Percentiles rank a stretch among this genome's conserved stretches.
These are phyloP conservation scores for Scutellaria barbata DNA, from an alignment of 257 asterid species.

Conservation along the genomic window DNA sequence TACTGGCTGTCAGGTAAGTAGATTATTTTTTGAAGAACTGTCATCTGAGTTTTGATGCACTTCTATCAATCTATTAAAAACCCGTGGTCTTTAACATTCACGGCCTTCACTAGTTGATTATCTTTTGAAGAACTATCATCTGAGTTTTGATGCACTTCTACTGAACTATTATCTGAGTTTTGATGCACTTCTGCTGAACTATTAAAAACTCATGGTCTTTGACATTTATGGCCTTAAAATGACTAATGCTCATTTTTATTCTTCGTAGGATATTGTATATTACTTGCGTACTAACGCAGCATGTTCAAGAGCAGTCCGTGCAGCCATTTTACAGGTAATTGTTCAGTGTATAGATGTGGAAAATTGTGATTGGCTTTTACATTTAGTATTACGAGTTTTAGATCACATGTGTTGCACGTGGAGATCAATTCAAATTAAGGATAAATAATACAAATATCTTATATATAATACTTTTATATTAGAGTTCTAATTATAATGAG, in stretches of 20 bases:
- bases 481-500: no score
- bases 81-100: not conserved
- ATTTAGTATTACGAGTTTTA: no score
- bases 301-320: slow-evolving; percentile 96
- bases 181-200: slow-evolving; percentile 14
- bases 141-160: slow-evolving; percentile 18
- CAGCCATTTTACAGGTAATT: slow-evolving; percentile 89
- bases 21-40: not conserved
- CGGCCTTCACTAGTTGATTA: not conserved
- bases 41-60: slow-evolving; percentile 16
- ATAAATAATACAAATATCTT: no score
- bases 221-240: not conserved
- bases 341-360: not conserved
- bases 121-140: not conserved
- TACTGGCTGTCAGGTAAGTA: slow-evolving; percentile 89
- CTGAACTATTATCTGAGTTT: not conserved
- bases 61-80: slow-evolving; percentile 1
- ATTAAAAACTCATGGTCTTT: not conserved
- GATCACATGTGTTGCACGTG: no score
- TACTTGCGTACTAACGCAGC: slow-evolving; percentile 92
- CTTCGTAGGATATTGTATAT: slow-evolving; percentile 79
- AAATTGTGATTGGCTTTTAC: no score
- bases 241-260: slow-evolving; percentile 26
- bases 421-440: no score
- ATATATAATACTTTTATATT: no score